These are phyloP conservation scores for Yamadazyma scolyti DNA, from an alignment of 805 yeast species.

Conservation along the genomic window DNA sequence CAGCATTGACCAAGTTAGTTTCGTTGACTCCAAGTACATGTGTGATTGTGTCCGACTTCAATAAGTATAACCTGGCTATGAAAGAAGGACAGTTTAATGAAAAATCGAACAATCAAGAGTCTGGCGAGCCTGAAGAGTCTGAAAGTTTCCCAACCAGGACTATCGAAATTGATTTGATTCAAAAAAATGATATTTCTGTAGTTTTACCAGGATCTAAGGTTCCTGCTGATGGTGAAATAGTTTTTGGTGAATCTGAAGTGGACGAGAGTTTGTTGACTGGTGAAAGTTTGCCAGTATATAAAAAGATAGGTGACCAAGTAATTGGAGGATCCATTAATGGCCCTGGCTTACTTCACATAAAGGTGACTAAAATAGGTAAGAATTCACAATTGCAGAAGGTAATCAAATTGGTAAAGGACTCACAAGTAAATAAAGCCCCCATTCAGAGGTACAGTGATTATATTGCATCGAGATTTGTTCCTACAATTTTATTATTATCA, in stretches of 20 bases:
- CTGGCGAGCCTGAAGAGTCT: constrained; percentile 4
- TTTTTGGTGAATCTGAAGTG: constrained; percentile 75
- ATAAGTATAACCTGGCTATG: constrained; percentile 12
- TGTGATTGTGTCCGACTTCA: constrained; percentile 48
- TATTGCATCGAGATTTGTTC: constrained; percentile 83
- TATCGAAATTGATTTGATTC: constrained; percentile 75
- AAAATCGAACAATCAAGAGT: constrained; percentile 3
- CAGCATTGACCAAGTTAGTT: constrained; percentile 77
- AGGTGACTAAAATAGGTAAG: constrained; percentile 70
- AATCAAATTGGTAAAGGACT: constrained; percentile 79
- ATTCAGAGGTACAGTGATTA: constrained; percentile 86
- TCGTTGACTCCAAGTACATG: constrained; percentile 80
- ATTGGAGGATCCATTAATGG: constrained; percentile 93
- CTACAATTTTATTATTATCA: constrained; percentile 61
- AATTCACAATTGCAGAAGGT: constrained; percentile 86
- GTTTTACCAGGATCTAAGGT: constrained; percentile 83
- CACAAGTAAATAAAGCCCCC: constrained; percentile 87
- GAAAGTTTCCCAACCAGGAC: constrained; percentile 35
- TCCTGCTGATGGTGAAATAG: constrained; percentile 87
- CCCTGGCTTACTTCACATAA: constrained; percentile 63
- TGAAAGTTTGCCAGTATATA: constrained; percentile 75
- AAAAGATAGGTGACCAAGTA: constrained; percentile 56
- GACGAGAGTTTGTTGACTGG: constrained; percentile 93
- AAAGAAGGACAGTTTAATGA: too few species aligned
- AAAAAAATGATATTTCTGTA: constrained; percentile 70